Evolutionary conservation across 108 stramenopile genomes (phyloP).

Genomic region (Tribonema minus): DNA sequence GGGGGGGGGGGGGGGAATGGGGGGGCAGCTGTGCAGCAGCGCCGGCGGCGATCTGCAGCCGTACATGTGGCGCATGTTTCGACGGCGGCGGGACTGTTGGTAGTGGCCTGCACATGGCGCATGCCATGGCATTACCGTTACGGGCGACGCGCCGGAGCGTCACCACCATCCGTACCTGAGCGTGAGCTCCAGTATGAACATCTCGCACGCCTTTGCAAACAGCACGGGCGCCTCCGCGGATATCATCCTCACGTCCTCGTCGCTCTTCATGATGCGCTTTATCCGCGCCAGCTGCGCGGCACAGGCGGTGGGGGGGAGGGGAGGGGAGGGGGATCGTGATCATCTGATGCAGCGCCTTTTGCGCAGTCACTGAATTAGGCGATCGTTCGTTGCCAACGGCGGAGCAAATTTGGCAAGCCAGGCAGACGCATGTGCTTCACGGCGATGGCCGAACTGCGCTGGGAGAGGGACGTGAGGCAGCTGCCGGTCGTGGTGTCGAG

Average conservation of each 20-base stretch:
- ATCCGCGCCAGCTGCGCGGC: slow-evolving; percentile 94
- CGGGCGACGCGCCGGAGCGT: background rate
- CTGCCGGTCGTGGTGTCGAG: too few species aligned
- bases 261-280: slow-evolving; percentile 98
- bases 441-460: too few species aligned
- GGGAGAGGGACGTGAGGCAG: too few species aligned
- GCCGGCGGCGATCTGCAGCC: background rate
- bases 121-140: background rate
- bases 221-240: slow-evolving; percentile 95
- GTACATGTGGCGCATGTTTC: background rate
- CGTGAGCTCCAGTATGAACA: slow-evolving; percentile 95
- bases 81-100: too few species aligned
- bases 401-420: too few species aligned
- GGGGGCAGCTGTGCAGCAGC: background rate
- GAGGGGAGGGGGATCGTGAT: too few species aligned
- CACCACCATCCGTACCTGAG: slow-evolving; percentile 55
- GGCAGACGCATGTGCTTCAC: too few species aligned
- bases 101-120: background rate
- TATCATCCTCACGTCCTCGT: slow-evolving; percentile 68
- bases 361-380: too few species aligned
- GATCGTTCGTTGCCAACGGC: too few species aligned
- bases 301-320: too few species aligned
- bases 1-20: background rate
- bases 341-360: too few species aligned
- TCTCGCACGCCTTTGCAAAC: slow-evolving; percentile 96